Conservation (phyloP, 352 stramenopile species). For the Globisporangium echinulatum region DNA sequence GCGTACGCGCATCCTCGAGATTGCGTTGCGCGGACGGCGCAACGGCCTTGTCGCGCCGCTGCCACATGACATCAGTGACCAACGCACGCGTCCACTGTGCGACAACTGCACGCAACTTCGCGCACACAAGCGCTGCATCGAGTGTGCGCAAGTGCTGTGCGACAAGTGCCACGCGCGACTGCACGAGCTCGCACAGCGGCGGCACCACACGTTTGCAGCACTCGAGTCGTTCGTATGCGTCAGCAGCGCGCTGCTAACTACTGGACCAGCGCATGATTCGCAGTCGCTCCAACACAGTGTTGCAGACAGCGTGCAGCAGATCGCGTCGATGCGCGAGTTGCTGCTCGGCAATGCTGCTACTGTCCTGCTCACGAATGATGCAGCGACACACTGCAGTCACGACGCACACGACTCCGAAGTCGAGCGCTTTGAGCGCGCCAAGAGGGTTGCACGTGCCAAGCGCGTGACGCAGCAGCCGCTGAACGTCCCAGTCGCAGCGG, state of each 20-base stretch:
- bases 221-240: conserved; percentile 24
- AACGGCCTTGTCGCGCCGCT: conserved; percentile 59
- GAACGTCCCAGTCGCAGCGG: conserved; percentile 37
- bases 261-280: conserved; percentile 19
- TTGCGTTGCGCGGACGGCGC: conserved; percentile 28
- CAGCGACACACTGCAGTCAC: not conserved
- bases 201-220: conserved; percentile 48
- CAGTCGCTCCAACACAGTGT: conserved; percentile 20
- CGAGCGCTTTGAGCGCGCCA: conserved; percentile 38
- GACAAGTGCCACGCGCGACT: conserved; percentile 54
- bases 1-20: conserved; percentile 29
- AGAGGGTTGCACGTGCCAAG: conserved; percentile 39
- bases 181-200: conserved; percentile 40
- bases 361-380: not conserved
- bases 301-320: conserved; percentile 18
- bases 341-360: conserved; percentile 10
- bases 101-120: conserved; percentile 41
- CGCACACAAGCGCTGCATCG: conserved; percentile 39
- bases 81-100: conserved; percentile 38
- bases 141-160: conserved; percentile 54
- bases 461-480: conserved; percentile 49
- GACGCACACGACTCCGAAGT: conserved; percentile 27
- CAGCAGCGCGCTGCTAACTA: conserved; percentile 15
- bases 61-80: conserved; percentile 19
- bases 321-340: conserved; percentile 23